Conservation (phyloP, 2,329 filamentous ascomycete species). For the Sphaceloma murrayae region DNA sequence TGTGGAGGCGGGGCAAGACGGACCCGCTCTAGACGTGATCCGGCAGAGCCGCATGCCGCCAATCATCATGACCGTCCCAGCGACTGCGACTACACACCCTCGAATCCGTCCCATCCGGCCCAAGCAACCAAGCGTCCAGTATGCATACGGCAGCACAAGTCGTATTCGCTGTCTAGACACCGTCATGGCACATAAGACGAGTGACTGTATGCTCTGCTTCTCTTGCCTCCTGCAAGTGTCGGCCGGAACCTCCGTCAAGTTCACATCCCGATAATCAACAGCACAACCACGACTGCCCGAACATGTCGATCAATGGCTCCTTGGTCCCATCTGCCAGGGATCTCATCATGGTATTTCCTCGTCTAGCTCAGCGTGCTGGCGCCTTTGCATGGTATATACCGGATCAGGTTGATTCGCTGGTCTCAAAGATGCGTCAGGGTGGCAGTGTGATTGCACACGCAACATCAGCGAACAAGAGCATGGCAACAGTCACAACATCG, state of each 20-base stretch:
- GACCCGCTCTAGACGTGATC: too few species aligned
- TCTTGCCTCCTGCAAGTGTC: too few species aligned
- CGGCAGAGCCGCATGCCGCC: too few species aligned
- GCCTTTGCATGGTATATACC: conserved; percentile 50
- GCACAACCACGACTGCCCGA: neutral
- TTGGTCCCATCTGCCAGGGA: conserved; percentile 54
- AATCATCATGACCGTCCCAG: too few species aligned
- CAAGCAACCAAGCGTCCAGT: too few species aligned
- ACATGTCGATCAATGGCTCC: conserved; percentile 23
- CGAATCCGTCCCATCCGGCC: too few species aligned
- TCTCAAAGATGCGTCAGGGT: conserved; percentile 43
- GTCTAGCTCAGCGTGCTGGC: conserved; percentile 59
- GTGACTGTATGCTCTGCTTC: too few species aligned
- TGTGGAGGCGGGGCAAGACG: too few species aligned
- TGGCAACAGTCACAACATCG: conserved; percentile 32
- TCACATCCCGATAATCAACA: neutral
- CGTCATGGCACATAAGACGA: too few species aligned
- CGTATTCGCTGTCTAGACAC: too few species aligned
- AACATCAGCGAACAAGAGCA: conserved; percentile 39
- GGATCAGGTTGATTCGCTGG: conserved; percentile 49
- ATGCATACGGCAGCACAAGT: too few species aligned
- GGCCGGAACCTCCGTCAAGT: neutral
- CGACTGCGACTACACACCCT: too few species aligned
- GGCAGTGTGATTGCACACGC: conserved; percentile 52
- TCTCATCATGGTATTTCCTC: conserved; percentile 58